Evolutionary conservation across 345 rosid genomes (phyloP).

Genomic region (Acer saccharum): DNA sequence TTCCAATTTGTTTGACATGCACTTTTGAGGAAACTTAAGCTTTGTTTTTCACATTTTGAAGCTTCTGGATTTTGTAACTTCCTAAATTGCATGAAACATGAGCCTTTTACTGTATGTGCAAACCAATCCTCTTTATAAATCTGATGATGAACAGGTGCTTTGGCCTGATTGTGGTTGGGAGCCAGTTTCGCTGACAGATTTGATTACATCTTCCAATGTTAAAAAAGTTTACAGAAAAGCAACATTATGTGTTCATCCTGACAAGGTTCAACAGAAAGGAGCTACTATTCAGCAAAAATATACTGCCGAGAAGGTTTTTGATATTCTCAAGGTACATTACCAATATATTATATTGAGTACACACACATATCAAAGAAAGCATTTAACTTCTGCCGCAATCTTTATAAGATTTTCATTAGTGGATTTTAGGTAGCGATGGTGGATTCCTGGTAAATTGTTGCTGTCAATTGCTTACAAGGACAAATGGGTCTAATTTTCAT

Average conservation of each 20-base stretch:
- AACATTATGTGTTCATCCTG: slow-evolving; percentile 85
- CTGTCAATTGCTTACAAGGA: background rate
- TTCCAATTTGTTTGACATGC: background rate
- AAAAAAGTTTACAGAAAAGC: slow-evolving; percentile 92
- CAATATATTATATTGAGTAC: background rate
- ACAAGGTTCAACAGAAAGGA: slow-evolving; percentile 98
- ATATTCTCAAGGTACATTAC: slow-evolving; percentile 78
- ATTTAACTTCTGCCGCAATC: background rate
- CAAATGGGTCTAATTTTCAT: background rate
- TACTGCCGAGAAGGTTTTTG: slow-evolving; percentile 93
- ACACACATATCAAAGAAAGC: background rate
- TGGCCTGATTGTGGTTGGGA: slow-evolving; percentile 95
- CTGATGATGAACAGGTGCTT: slow-evolving; percentile 65
- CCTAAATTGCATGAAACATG: background rate
- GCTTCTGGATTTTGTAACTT: background rate
- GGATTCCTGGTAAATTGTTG: background rate
- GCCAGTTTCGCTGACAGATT: slow-evolving; percentile 77
- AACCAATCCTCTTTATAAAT: slow-evolving; percentile 13
- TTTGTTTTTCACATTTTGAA: background rate
- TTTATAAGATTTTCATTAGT: background rate
- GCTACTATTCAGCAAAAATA: slow-evolving; percentile 85
- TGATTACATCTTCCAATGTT: slow-evolving; percentile 81
- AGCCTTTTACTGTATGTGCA: slow-evolving; percentile 1
- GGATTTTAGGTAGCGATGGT: background rate
- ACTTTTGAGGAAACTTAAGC: background rate